Conservation (phyloP, 371 early-diverging fungal genomes). For the Mucor mucedo region DNA sequence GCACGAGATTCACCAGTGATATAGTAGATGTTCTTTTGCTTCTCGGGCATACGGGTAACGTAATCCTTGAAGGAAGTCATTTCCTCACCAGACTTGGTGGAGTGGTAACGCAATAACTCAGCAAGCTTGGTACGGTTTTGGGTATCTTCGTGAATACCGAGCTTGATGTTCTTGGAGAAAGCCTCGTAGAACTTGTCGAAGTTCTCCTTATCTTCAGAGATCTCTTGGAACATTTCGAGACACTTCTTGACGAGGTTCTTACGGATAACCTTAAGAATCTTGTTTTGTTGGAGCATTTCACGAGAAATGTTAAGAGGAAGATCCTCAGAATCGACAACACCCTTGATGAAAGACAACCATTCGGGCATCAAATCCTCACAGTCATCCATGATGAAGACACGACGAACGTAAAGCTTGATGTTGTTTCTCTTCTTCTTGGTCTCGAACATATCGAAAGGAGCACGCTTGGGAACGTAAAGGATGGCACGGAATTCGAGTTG, state of each 20-base stretch:
- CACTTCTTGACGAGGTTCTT: conserved; percentile 84
- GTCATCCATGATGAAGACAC: conserved; percentile 92
- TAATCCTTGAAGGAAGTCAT: conserved; percentile 81
- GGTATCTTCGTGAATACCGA: conserved; percentile 79
- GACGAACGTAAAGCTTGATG: conserved; percentile 85
- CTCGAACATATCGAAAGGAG: conserved; percentile 66
- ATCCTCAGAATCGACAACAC: conserved; percentile 86
- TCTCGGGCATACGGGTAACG: conserved; percentile 79
- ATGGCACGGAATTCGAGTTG: conserved; percentile 80
- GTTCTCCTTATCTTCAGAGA: conserved; percentile 73
- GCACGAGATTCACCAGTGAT: conserved; percentile 97
- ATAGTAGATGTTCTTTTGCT: conserved; percentile 92
- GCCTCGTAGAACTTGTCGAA: conserved; percentile 77
- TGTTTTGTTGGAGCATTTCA: conserved; percentile 86
- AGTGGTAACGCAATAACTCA: conserved; percentile 76
- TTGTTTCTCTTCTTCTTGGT: conserved; percentile 74
- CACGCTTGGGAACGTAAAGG: conserved; percentile 79
- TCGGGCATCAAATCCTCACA: conserved; percentile 69
- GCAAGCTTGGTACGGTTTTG: conserved; percentile 71
- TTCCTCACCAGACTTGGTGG: conserved; percentile 68
- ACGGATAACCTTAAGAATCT: conserved; percentile 77
- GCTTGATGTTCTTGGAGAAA: conserved; percentile 75
- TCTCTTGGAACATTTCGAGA: conserved; percentile 76
- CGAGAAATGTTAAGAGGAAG: conserved; percentile 91
- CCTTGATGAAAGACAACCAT: conserved; percentile 69